These are phyloP conservation scores for Pseudogymnoascus sp. DNA, from an alignment of 2,329 filamentous ascomycete species.

Conservation along the genomic window DNA sequence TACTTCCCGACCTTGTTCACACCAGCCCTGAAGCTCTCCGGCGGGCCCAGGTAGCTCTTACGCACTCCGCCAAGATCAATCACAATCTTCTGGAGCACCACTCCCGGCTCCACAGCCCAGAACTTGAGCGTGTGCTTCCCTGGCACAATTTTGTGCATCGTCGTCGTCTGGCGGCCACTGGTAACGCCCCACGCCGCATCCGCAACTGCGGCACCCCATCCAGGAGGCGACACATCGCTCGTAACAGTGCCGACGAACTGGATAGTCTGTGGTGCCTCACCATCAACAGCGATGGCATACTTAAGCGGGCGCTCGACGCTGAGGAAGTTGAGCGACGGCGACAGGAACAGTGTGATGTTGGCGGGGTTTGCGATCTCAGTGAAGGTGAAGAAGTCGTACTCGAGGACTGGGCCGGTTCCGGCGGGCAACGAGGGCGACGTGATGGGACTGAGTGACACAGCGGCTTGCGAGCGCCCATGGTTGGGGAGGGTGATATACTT, in stretches of 20 bases:
- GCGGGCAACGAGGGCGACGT: conserved; percentile 41
- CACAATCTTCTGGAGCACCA: conserved; percentile 34
- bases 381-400: conserved; percentile 52
- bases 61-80: conserved; percentile 34
- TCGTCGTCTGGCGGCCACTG: conserved; percentile 17
- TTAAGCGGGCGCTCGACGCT: conserved; percentile 41
- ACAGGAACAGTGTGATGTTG: conserved; percentile 42
- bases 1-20: background rate
- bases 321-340: conserved; percentile 45
- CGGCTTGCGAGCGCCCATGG: conserved; percentile 50
- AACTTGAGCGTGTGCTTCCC: conserved; percentile 27
- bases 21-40: conserved; percentile 27
- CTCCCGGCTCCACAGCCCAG: conserved; percentile 29
- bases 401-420: conserved; percentile 43
- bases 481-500: conserved; percentile 43
- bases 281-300: conserved; percentile 41
- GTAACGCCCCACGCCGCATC: conserved; percentile 22
- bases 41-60: conserved; percentile 33
- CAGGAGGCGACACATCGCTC: conserved; percentile 18
- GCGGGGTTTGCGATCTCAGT: conserved; percentile 29
- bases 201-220: conserved; percentile 18
- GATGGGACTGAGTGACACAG: conserved; percentile 48
- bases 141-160: conserved; percentile 18
- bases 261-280: conserved; percentile 29
- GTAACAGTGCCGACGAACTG: conserved; percentile 21